These are phyloP conservation scores for Talinum fruticosum DNA, from an alignment of 148 eudicot species.

Conservation along the genomic window DNA sequence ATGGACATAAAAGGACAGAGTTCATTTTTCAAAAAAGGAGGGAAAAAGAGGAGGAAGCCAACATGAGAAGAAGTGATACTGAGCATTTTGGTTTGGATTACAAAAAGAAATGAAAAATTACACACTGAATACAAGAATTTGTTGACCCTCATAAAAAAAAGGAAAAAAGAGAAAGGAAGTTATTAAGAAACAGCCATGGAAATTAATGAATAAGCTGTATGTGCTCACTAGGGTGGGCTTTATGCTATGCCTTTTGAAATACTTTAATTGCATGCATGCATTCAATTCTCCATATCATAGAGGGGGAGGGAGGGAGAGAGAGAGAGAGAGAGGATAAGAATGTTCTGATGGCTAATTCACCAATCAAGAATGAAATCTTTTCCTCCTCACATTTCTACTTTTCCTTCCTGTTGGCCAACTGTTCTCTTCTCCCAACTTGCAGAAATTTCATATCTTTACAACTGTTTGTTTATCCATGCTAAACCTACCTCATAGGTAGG, in stretches of 20 bases:
- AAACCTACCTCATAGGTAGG: no score
- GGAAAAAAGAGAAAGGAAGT: neutral
- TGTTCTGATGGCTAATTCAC: constrained; percentile 18
- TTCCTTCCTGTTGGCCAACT: neutral
- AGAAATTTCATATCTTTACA: neutral
- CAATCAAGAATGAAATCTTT: neutral
- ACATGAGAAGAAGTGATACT: neutral
- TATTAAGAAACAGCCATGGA: neutral
- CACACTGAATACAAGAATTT: neutral
- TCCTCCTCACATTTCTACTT: constrained; percentile 24
- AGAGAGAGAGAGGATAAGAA: constrained; percentile 21
- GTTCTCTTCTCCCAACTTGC: neutral
- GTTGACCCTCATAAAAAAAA: neutral
- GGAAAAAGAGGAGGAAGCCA: neutral
- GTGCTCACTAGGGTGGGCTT: neutral
- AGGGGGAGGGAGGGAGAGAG: neutral
- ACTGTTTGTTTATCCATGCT: no score
- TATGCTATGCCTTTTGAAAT: neutral
- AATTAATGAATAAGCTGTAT: neutral
- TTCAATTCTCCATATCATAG: neutral
- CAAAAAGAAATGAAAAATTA: no score
- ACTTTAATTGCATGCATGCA: neutral
- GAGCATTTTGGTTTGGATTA: neutral
- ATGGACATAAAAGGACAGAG: neutral
- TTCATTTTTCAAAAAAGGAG: neutral